Conservation (phyloP, 495 filamentous ascomycete species). For the Acidomyces sp. region DNA sequence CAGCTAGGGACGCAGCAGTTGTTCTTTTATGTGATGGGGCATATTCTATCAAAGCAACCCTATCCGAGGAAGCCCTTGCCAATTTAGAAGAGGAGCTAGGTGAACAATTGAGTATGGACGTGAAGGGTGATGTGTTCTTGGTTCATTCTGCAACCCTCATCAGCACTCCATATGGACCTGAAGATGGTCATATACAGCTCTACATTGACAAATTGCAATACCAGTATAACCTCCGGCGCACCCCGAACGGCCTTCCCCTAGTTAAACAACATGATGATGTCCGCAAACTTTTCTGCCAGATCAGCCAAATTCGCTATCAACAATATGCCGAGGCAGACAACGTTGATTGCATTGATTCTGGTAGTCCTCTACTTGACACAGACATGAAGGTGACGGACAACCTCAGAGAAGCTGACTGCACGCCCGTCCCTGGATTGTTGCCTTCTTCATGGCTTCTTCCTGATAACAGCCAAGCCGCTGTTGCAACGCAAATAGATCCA, state of each 20-base stretch:
- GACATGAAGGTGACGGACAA: neutral
- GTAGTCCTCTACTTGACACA: no score
- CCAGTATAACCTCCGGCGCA: constrained; percentile 6
- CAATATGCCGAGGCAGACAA: neutral
- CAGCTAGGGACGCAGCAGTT: neutral
- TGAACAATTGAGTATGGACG: constrained; percentile 3
- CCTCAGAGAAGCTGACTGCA: neutral
- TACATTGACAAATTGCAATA: constrained; percentile 12
- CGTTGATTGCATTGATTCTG: no score
- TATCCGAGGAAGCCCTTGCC: constrained; percentile 4
- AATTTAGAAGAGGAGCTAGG: constrained; percentile 5
- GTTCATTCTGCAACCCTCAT: neutral
- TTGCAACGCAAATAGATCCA: no score
- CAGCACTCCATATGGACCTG: constrained; percentile 5
- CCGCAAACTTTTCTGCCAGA: neutral
- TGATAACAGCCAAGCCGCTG: neutral
- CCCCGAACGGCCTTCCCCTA: neutral
- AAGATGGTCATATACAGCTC: constrained; percentile 6
- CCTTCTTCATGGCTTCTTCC: neutral
- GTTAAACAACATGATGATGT: constrained; percentile 1
- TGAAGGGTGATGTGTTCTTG: constrained; percentile 14
- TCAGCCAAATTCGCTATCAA: neutral
- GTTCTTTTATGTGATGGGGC: constrained; percentile 13
- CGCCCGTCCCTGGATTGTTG: neutral
- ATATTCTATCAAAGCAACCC: neutral